These are phyloP conservation scores for Trichomonas gallinae DNA, from an alignment of 208 protist species.

Conservation along the genomic window DNA sequence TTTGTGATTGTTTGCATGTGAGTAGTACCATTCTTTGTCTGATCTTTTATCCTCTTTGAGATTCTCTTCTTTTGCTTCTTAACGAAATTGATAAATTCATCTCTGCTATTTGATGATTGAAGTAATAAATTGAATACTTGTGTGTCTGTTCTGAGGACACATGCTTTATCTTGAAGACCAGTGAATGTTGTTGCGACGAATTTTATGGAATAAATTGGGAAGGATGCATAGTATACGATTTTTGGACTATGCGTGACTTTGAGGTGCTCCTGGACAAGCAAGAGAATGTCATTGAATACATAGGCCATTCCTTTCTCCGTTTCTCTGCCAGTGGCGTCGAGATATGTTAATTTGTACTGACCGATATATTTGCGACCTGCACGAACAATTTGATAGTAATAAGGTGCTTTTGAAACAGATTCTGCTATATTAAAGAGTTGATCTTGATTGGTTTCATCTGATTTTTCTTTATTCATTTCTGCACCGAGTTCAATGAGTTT, in stretches of 20 bases:
- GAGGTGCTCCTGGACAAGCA: neutral
- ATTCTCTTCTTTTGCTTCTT: neutral
- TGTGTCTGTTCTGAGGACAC: neutral
- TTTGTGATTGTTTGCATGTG: neutral
- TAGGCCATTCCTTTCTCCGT: neutral
- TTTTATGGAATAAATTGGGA: neutral
- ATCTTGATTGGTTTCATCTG: neutral
- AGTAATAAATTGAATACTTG: neutral
- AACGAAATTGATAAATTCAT: neutral
- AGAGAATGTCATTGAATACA: neutral
- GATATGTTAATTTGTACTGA: no score
- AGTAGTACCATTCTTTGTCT: neutral
- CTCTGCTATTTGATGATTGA: neutral
- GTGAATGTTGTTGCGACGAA: neutral
- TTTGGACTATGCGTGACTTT: neutral
- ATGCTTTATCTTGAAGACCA: neutral
- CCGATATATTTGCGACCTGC: neutral
- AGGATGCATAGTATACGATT: neutral
- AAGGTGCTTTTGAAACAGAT: neutral
- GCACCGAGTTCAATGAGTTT: neutral
- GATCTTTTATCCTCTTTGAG: neutral
- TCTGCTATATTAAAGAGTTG: neutral
- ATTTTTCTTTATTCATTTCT: neutral
- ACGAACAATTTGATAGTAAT: neutral
- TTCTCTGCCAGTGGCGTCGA: neutral